phyloP scores from a whole-genome alignment of 129 eudicot species.

The Flaveria linearis region DNA sequence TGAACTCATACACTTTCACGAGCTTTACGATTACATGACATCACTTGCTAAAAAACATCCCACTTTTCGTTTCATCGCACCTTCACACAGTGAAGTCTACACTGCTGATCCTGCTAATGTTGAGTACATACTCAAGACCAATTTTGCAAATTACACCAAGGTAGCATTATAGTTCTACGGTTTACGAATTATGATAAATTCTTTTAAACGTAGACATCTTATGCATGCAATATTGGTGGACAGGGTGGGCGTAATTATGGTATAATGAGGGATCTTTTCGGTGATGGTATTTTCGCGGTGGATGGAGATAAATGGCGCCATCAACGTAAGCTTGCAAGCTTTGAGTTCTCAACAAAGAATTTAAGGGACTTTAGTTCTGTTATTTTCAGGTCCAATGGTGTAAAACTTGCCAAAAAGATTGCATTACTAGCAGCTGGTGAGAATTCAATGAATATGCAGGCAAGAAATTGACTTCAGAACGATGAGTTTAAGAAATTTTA shows the following conservation, averaged over 20 bases:
- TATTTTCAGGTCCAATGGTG: constrained; percentile 47
- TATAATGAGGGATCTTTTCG: constrained; percentile 53
- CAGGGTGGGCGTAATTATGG: constrained; percentile 46
- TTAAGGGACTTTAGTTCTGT: constrained; percentile 60
- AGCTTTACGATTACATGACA: constrained; percentile 48
- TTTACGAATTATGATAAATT: too few species aligned
- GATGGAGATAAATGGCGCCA: constrained; percentile 75
- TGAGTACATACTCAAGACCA: constrained; percentile 67
- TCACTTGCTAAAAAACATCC: constrained; percentile 43
- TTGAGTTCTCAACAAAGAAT: constrained; percentile 56
- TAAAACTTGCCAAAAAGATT: constrained; percentile 47
- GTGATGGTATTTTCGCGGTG: constrained; percentile 67
- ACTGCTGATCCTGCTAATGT: constrained; percentile 58
- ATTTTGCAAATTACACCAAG: constrained; percentile 59
- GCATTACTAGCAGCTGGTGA: constrained; percentile 31
- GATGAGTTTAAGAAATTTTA: not conserved
- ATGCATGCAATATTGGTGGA: not conserved
- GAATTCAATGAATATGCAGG: constrained; percentile 23
- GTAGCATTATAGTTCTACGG: constrained; percentile 6
- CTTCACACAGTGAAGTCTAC: constrained; percentile 53
- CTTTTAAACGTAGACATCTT: too few species aligned
- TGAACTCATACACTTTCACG: constrained; percentile 48
- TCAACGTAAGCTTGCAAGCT: constrained; percentile 71
- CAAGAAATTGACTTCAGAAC: not conserved
- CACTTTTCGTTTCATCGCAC: constrained; percentile 61